These are phyloP conservation scores for Withania somnifera DNA, from an alignment of 305 asterid genomes.

Conservation along the genomic window DNA sequence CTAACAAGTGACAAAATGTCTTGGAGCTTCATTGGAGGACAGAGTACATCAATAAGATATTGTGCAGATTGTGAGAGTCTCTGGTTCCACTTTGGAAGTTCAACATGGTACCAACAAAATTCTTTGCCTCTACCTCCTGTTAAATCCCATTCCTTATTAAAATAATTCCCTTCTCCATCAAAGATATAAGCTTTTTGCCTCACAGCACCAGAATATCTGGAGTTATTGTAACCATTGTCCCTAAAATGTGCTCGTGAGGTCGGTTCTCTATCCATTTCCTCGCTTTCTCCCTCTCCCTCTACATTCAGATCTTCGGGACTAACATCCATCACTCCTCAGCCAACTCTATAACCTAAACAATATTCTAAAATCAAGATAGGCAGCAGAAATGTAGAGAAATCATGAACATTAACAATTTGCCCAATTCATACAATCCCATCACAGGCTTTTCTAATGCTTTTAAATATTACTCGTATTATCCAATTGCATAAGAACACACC, in stretches of 20 bases:
- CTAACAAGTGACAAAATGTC: constrained; percentile 86
- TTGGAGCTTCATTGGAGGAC: constrained; percentile 92
- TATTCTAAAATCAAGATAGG: too few relatives aligned
- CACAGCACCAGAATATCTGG: constrained; percentile 42
- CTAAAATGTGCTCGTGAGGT: constrained; percentile 7
- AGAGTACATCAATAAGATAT: constrained; percentile 63
- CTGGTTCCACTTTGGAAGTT: constrained; percentile 83
- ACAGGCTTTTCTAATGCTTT: too few relatives aligned
- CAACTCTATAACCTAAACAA: background rate
- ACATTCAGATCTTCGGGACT: constrained; percentile 9
- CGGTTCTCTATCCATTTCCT: constrained; percentile 35
- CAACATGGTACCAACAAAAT: constrained; percentile 97
- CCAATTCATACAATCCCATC: too few relatives aligned
- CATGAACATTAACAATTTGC: too few relatives aligned
- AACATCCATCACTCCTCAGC: constrained; percentile 37
- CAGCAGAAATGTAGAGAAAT: too few relatives aligned
- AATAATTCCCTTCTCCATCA: constrained; percentile 78
- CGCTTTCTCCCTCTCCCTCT: constrained; percentile 34
- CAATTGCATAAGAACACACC: too few relatives aligned
- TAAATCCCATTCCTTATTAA: constrained; percentile 87
- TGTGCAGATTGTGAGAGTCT: constrained; percentile 74
- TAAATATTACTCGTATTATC: too few relatives aligned
- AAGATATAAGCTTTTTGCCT: constrained; percentile 73
- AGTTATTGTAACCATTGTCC: constrained; percentile 10
- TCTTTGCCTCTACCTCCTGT: constrained; percentile 67